Conservation (phyloP, 1,284 basidiomycete genomes). For the Marasmius fiardii region DNA sequence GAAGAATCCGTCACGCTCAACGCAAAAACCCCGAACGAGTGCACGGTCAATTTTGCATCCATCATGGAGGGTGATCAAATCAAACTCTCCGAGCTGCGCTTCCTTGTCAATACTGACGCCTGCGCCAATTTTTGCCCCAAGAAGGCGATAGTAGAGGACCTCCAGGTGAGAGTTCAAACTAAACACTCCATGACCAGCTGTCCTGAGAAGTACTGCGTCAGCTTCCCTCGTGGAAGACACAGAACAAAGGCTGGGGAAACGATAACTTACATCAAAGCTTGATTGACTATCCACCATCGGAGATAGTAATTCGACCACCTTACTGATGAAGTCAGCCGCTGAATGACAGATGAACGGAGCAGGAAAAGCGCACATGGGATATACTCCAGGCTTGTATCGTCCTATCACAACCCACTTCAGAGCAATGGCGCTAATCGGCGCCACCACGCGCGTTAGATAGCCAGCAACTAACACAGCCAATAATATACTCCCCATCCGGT, state of each 20-base stretch:
- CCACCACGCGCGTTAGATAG: constrained; percentile 26
- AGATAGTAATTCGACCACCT: constrained; percentile 40
- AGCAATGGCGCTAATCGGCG: constrained; percentile 33
- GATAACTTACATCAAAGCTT: constrained; percentile 25
- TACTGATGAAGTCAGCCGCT: not conserved
- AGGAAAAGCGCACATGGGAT: constrained; percentile 29
- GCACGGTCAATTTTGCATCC: constrained; percentile 38
- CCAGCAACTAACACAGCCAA: constrained; percentile 32
- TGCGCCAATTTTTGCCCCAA: constrained; percentile 39
- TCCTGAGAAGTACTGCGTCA: constrained; percentile 15
- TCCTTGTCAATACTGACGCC: constrained; percentile 34
- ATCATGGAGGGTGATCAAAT: constrained; percentile 38
- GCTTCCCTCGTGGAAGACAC: not conserved
- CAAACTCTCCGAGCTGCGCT: constrained; percentile 36
- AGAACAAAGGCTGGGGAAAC: constrained; percentile 13
- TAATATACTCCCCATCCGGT: constrained; percentile 29
- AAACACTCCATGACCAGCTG: constrained; percentile 39
- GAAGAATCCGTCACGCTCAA: constrained; percentile 41
- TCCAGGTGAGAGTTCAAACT: constrained; percentile 32
- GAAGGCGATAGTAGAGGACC: constrained; percentile 37
- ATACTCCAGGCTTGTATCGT: constrained; percentile 36
- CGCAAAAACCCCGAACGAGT: constrained; percentile 38
- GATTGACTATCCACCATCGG: constrained; percentile 47
- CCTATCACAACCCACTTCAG: constrained; percentile 47
- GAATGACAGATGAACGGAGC: not conserved